phyloP scores from a whole-genome alignment of 805 yeast species.

The Wickerhamiella siamensis region DNA sequence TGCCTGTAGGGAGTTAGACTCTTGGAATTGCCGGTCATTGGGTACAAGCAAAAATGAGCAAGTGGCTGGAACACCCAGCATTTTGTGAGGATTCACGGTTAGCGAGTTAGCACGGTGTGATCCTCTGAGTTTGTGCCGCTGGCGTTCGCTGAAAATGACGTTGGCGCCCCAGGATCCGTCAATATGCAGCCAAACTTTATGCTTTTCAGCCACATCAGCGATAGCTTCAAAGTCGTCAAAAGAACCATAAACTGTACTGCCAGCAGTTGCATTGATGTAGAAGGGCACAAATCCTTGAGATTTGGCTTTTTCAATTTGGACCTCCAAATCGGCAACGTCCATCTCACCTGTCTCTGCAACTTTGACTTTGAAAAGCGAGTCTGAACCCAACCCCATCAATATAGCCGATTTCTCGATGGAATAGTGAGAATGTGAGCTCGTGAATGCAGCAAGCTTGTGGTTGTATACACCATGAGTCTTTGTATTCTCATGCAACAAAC shows the following conservation, averaged over 20 bases:
- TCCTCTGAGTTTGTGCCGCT: conserved; percentile 39
- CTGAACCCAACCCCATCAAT: conserved; percentile 54
- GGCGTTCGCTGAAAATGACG: conserved; percentile 45
- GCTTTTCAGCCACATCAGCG: conserved; percentile 35
- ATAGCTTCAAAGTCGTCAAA: conserved; percentile 54
- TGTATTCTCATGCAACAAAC: conserved; percentile 52
- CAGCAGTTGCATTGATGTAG: conserved; percentile 72
- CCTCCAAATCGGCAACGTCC: conserved; percentile 35
- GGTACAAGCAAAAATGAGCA: conserved; percentile 63
- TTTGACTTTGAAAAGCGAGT: conserved; percentile 46
- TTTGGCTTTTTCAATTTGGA: conserved; percentile 31
- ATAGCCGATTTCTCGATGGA: conserved; percentile 74
- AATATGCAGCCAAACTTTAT: conserved; percentile 63
- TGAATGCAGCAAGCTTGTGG: conserved; percentile 50
- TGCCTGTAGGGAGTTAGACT: conserved; percentile 62
- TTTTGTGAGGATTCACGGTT: conserved; percentile 74
- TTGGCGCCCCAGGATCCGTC: conserved; percentile 93
- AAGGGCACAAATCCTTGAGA: conserved; percentile 53
- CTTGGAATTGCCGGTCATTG: conserved; percentile 47
- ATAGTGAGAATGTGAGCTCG: conserved; percentile 63
- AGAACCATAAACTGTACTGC: conserved; percentile 79
- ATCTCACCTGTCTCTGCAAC: conserved; percentile 44
- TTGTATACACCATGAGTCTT: conserved; percentile 41
- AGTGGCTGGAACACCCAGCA: conserved; percentile 67
- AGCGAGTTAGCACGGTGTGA: conserved; percentile 55